These are phyloP conservation scores for Puccinia hordei DNA, from an alignment of 1,284 basidiomycete genomes.

Conservation along the genomic window DNA sequence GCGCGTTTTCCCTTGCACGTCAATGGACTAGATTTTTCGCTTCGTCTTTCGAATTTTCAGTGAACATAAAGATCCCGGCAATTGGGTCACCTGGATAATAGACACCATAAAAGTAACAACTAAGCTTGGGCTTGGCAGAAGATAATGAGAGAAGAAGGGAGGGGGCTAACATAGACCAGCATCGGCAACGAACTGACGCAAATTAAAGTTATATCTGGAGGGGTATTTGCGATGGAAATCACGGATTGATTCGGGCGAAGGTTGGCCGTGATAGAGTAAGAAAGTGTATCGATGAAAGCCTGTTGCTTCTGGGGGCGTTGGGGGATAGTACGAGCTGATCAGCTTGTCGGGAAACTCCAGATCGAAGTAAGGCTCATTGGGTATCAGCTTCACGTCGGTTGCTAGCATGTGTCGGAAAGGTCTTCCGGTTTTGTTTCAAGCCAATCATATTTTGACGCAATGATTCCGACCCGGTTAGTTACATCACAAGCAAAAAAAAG, in stretches of 20 bases:
- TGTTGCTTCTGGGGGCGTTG: not conserved
- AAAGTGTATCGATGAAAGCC: constrained; percentile 38
- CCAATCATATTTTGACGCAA: not conserved
- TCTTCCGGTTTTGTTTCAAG: not conserved
- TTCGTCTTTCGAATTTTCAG: constrained; percentile 39
- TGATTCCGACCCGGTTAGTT: not conserved
- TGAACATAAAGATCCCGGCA: constrained; percentile 33
- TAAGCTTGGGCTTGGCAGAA: not conserved
- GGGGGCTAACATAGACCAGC: not conserved
- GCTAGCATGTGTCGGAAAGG: constrained; percentile 33
- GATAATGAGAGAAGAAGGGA: not conserved
- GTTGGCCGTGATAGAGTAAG: constrained; percentile 21
- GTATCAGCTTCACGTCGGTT: not conserved
- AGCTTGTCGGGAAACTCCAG: not conserved
- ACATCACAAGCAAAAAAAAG: not conserved
- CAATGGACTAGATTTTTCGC: constrained; percentile 8
- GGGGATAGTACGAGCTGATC: not conserved
- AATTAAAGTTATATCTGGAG: constrained; percentile 16
- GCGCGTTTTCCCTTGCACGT: not conserved
- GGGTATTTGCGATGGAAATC: not conserved
- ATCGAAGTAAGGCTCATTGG: constrained; percentile 10
- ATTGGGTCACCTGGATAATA: constrained; percentile 15
- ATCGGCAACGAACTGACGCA: not conserved
- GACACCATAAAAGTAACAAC: not conserved
- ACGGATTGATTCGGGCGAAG: not conserved